Base-by-base conservation (phyloP, 2,329 filamentous ascomycete genomes). In the Akanthomyces muscarius region DNA sequence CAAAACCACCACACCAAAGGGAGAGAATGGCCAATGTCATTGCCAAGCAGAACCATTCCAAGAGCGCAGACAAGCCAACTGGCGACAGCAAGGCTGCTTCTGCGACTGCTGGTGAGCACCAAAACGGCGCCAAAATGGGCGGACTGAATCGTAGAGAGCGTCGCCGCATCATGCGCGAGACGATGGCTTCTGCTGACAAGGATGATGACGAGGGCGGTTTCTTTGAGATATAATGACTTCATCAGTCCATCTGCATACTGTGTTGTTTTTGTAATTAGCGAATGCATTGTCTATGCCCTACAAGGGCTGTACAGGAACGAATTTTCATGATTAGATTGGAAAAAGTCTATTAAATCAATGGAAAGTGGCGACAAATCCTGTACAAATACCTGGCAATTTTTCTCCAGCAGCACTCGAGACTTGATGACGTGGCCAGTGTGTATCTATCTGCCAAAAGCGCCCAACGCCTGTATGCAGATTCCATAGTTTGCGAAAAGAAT, bases 181-280 rank as follows among this genome's bases (percentile, higher is more conserved):
- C 71, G 45, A 66, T 68, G 69, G 70, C 75, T 62, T 67, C 68
- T n/a, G 66, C 70, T n/a, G 73, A 74, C 25, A 73, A 75, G 48
- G 78, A 80, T 28, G 73, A 75, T 21, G 80, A 78, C 25, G 78
- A 80, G 62, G 83, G 79, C 11, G 82, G 83, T 14, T 88, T 88
- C 74, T 87, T 88, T 68, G 83, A 86, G 68, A 36, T 62, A 23
- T 62, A 56, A 16, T 5, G 28, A 14, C 30, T 2, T 25, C 4
- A 13, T 55, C 13, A 2, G 18, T 33, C 36, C 18, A 52, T 25
- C 13, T 30, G 44, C 60, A 62, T 62, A 28, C 41, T 60, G 47
- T 44, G 16, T 44, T 51, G 14, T 48, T 51, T n/a, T 21, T 56
- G 41, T 48, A 8, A 30, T 62, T 62, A 62, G 60, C 60, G 60